A percentile compares a stretch with the other conserved stretches of the same genome.
These are phyloP conservation scores for Artemisia annua DNA, from an alignment of 129 eudicot genomes.

Conservation along the genomic window DNA sequence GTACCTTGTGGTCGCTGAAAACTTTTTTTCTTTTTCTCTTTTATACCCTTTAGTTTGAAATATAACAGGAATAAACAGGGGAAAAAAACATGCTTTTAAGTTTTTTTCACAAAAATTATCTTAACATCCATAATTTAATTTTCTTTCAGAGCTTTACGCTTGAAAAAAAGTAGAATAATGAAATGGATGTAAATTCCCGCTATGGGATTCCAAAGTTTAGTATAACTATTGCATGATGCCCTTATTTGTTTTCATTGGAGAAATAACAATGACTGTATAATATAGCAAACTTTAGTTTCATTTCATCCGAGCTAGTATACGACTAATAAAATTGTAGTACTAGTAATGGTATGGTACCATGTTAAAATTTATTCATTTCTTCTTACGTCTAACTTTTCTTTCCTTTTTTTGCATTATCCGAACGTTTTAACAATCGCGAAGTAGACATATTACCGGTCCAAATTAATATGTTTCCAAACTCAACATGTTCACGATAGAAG, in stretches of 20 bases:
- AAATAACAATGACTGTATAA: neutral
- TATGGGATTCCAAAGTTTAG: neutral
- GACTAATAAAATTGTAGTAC: no score
- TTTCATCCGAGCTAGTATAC: no score
- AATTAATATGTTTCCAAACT: no score
- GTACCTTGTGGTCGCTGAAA: no score
- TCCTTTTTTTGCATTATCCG: no score
- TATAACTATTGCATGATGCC: neutral
- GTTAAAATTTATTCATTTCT: no score
- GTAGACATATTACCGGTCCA: no score
- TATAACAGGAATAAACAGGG: neutral
- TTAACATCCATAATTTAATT: neutral
- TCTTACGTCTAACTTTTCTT: no score
- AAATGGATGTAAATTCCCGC: neutral
- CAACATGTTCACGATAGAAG: no score
- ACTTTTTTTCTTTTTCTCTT: neutral
- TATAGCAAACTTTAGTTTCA: no score
- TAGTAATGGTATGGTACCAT: no score
- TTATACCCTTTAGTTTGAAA: constrained; percentile 4
- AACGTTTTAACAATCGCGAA: no score
- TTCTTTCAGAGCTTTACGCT: neutral
- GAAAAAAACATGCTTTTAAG: neutral
- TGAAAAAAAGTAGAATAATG: neutral
- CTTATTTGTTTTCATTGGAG: neutral
- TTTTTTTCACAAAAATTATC: neutral